phyloP scores from a whole-genome alignment of 139 green algal genomes.

The Dunaliella sp. region DNA sequence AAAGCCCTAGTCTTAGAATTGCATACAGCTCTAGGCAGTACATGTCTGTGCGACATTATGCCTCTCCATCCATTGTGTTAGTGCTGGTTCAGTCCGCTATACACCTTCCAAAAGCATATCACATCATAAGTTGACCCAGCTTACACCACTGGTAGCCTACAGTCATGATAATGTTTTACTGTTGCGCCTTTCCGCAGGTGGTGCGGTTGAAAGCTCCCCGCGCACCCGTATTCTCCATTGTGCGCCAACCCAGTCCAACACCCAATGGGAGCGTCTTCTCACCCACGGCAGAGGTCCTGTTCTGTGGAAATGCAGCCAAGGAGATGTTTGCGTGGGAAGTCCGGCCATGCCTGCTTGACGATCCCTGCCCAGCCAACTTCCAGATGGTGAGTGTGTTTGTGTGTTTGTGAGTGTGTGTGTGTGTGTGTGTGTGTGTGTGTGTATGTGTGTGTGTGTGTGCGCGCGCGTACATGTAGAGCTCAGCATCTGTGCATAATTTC shows the following conservation, averaged over 20 bases:
- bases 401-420: background rate
- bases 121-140: too few species aligned
- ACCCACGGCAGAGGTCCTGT: background rate
- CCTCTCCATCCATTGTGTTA: too few species aligned
- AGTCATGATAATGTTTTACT: too few species aligned
- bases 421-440: background rate
- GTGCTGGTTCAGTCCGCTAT: too few species aligned
- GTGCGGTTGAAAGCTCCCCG: background rate
- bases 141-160: too few species aligned
- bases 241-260: background rate
- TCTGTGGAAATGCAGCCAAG: conserved; percentile 7
- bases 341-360: background rate
- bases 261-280: background rate
- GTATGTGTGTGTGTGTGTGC: background rate
- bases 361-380: background rate
- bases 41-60: too few species aligned
- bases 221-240: background rate
- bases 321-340: conserved; percentile 10
- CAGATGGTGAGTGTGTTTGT: background rate
- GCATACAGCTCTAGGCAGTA: too few species aligned
- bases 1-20: too few species aligned
- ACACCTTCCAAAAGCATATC: too few species aligned
- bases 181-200: background rate
- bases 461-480: background rate
- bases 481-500: background rate